These are phyloP conservation scores for Quercus agrifolia DNA, from an alignment of 306 rosid species.

Conservation along the genomic window DNA sequence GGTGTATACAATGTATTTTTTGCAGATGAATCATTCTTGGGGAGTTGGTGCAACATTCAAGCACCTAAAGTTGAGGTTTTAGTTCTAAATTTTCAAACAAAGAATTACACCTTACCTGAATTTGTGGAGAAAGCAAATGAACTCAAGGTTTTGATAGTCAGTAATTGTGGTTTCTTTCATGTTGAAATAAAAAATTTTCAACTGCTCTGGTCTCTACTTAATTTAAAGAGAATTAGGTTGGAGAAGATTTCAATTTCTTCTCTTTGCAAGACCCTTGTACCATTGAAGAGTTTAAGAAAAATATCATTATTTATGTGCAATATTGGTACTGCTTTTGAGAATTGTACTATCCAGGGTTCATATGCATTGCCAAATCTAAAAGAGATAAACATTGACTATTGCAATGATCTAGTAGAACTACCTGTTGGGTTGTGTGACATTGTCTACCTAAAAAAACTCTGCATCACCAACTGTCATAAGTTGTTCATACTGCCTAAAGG, in stretches of 20 bases:
- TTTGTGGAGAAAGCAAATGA: constrained; percentile 20
- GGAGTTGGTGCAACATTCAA: constrained; percentile 19
- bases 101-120: constrained; percentile 17
- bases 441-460: constrained; percentile 20
- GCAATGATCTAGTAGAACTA: constrained; percentile 23
- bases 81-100: constrained; percentile 21
- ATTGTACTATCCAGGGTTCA: constrained; percentile 15
- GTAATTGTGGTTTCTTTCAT: constrained; percentile 17
- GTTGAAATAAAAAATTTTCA: constrained; percentile 15
- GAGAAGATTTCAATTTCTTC: constrained; percentile 27
- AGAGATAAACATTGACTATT: constrained; percentile 37
- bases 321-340: constrained; percentile 21
- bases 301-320: constrained; percentile 39
- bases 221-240: constrained; percentile 30
- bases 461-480: constrained; percentile 29
- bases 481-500: constrained; percentile 24
- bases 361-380: constrained; percentile 28
- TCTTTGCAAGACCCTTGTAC: background rate
- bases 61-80: constrained; percentile 32
- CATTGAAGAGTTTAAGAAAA: constrained; percentile 25
- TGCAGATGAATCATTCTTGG: constrained; percentile 30
- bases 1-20: background rate
- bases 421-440: constrained; percentile 24
- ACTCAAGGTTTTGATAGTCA: constrained; percentile 31
- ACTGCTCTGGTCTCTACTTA: background rate